phyloP scores from a whole-genome alignment of 768 basidiomycete species.

The Boletus rubropictus region DNA sequence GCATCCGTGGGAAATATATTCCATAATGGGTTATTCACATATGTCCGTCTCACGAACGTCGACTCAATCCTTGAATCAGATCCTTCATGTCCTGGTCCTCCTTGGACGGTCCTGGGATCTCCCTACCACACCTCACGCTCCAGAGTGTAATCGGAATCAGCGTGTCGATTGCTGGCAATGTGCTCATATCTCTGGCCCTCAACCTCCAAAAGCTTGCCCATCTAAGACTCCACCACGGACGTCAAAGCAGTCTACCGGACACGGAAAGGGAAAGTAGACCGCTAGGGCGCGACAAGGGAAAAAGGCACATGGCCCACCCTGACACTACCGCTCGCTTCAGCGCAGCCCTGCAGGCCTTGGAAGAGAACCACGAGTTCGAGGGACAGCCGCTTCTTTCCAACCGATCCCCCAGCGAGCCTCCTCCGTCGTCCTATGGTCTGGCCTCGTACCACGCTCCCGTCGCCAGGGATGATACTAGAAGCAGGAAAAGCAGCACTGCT shows the following conservation, averaged over 20 bases:
- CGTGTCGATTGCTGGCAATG: conserved; percentile 77
- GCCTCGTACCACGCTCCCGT: conserved; percentile 1
- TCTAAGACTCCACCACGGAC: conserved; percentile 49
- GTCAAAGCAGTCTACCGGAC: conserved; percentile 15
- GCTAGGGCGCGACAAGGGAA: not conserved
- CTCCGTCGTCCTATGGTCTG: conserved; percentile 18
- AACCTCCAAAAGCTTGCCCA: conserved; percentile 94
- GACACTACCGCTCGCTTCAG: conserved; percentile 1
- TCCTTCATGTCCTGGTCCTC: conserved; percentile 14
- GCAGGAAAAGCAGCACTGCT: conserved; percentile 22
- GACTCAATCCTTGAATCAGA: not conserved
- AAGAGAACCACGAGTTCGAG: conserved; percentile 14
- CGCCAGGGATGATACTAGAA: conserved; percentile 24
- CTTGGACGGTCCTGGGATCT: conserved; percentile 27
- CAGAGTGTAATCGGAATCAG: conserved; percentile 70
- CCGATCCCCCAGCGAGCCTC: conserved; percentile 20
- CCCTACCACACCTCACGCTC: conserved; percentile 50
- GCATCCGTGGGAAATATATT: too few species aligned
- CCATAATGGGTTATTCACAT: too few species aligned
- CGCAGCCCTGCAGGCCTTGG: conserved; percentile 8
- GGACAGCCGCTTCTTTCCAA: conserved; percentile 27
- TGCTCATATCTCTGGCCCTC: conserved; percentile 85
- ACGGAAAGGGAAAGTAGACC: conserved; percentile 13
- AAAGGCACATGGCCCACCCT: not conserved
- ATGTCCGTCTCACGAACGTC: too few species aligned